Conservation (phyloP, 2,329 filamentous ascomycete species). For the Colletotrichum falcatum region DNA sequence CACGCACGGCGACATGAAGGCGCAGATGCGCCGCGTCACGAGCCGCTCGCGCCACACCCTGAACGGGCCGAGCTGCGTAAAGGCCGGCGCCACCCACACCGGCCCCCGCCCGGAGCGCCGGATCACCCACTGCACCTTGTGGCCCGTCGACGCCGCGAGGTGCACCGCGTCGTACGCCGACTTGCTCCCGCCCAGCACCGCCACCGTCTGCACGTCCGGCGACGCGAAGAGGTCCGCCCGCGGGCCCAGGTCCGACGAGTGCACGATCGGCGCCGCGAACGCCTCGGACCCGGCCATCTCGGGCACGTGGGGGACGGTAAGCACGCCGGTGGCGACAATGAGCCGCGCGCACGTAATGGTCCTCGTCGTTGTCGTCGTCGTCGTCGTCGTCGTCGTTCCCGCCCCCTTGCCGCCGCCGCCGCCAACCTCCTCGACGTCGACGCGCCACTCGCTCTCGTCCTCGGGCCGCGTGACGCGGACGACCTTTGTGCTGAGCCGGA, state of each 20-base stretch:
- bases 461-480: slow-evolving; percentile 56
- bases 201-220: slow-evolving; percentile 53
- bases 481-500: slow-evolving; percentile 65
- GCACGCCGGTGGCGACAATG: slow-evolving; percentile 71
- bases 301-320: slow-evolving; percentile 68
- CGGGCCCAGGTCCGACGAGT: slow-evolving; percentile 64
- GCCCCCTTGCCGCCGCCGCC: not conserved
- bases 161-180: slow-evolving; percentile 74
- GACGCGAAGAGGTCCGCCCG: slow-evolving; percentile 48
- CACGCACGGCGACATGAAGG: slow-evolving; percentile 53
- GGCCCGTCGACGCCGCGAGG: slow-evolving; percentile 64
- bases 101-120: slow-evolving; percentile 68
- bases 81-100: slow-evolving; percentile 61
- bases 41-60: slow-evolving; percentile 64
- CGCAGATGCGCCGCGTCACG: slow-evolving; percentile 58
- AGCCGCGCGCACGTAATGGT: slow-evolving; percentile 58
- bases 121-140: slow-evolving; percentile 69
- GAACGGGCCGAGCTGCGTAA: slow-evolving; percentile 62
- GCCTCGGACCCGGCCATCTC: slow-evolving; percentile 59
- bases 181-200: slow-evolving; percentile 71
- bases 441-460: slow-evolving; percentile 49
- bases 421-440: slow-evolving; percentile 39
- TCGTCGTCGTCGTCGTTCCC: not conserved
- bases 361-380: too few relatives aligned
- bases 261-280: slow-evolving; percentile 68